Evolutionary conservation across 495 filamentous ascomycete genomes (phyloP).

Genomic region (Podospora didyma): DNA sequence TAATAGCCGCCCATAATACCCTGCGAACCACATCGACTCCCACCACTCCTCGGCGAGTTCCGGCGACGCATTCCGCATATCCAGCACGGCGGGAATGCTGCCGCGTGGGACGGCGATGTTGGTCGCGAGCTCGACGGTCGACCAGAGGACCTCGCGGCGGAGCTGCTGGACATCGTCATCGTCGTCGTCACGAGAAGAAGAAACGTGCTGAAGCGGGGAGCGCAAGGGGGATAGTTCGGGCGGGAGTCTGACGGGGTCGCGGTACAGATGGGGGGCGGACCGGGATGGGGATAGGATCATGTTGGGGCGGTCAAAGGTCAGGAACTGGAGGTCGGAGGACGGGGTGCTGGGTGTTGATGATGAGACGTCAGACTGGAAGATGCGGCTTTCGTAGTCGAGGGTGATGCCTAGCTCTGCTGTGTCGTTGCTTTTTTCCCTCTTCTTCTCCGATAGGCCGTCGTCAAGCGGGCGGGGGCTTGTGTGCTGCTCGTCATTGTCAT

Average conservation of each 20-base stretch:
- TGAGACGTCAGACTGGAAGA: conserved; percentile 11
- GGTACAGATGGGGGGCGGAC: conserved; percentile 1
- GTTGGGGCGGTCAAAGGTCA: conserved; percentile 1
- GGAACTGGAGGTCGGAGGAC: conserved; percentile 10
- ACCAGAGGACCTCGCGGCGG: background rate
- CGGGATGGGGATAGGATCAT: conserved; percentile 3
- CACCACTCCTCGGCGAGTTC: conserved; percentile 1
- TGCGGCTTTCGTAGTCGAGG: conserved; percentile 14
- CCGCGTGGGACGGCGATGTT: conserved; percentile 9
- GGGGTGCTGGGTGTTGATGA: too few species aligned
- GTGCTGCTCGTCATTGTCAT: background rate
- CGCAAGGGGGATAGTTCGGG: conserved; percentile 5
- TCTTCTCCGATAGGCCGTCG: background rate
- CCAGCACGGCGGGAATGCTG: conserved; percentile 9
- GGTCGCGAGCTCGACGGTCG: background rate
- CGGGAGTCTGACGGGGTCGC: conserved; percentile 1
- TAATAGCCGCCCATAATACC: background rate
- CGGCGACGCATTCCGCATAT: background rate
- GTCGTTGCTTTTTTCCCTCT: background rate
- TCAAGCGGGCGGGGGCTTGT: background rate
- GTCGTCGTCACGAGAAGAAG: background rate
- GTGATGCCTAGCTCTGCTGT: conserved; percentile 5
- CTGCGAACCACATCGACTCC: conserved; percentile 7
- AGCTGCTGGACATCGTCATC: background rate
- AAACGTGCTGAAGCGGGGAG: background rate